Base-by-base conservation (phyloP, 163 green algal species). In the Prototheca cutis region DNA sequence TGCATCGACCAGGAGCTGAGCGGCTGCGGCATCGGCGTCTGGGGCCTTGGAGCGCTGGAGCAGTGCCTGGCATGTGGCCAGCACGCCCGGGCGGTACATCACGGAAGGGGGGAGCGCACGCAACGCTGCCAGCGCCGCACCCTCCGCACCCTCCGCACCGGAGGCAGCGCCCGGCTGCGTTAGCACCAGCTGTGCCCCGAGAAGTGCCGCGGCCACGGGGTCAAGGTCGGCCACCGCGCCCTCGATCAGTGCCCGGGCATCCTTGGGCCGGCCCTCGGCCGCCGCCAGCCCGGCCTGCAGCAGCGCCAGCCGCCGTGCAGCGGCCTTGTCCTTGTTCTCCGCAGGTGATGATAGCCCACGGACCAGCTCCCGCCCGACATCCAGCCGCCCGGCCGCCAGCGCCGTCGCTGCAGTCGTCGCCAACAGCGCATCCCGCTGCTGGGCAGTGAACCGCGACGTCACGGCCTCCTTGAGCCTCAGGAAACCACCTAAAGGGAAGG, bases 101-200 rank as follows among this genome's bases (percentile, higher is more conserved):
- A 58, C 1, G 18, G 32, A 8, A 17, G 48, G 8, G 8, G 42
- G 42, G 18, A 51, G 42, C 42, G 42, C 42, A 23, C 42, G 42
- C 42, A 51, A 19, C 42, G 10, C 48, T 23, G 6, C n/a, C 47
- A 87, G 55, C 28, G 61, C 56, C n/a, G 28, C 42, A 33, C 76
- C 23, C 19, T 76, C 76, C 13, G 47, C 58, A 21, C 25, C 31
- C 23, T 53, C 29, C 28, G 84, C 63, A 42, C 70, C 70, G 1
- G 40, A 30, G 60, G 76, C 70, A 29, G 82, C 57, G 3, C 73
- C 77, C 55, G 89, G 55, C 69, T 92, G 83, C 13, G 71, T n/a
- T n/a, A n/a, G n/a, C n/a, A n/a, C n/a, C n/a, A n/a, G n/a, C n/a
- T n/a, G n/a, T n/a, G n/a, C n/a, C n/a, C n/a, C 78, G 2, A 80